Conservation (phyloP, 2,329 filamentous ascomycete genomes). For the Macroventuria anomochaeta region DNA sequence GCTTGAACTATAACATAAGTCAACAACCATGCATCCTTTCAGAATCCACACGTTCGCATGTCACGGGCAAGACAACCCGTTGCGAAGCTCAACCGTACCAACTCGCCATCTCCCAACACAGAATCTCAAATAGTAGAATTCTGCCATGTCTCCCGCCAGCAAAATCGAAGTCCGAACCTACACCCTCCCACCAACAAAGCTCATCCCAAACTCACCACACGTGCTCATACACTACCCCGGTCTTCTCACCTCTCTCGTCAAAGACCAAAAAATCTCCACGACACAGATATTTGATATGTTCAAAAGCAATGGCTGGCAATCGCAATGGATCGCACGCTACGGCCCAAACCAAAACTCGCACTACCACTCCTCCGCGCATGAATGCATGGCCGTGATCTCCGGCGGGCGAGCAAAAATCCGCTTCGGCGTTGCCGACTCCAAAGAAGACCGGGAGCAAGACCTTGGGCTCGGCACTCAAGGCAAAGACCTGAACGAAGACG, state of each 20-base stretch:
- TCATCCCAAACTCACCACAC: conserved; percentile 52
- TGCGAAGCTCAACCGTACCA: too few species aligned
- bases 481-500: conserved; percentile 49
- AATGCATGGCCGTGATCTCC: conserved; percentile 64
- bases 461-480: conserved; percentile 28
- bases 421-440: conserved; percentile 60
- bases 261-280: conserved; percentile 31
- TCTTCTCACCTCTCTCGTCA: conserved; percentile 44
- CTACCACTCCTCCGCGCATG: conserved; percentile 64
- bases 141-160: neutral
- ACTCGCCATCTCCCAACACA: too few species aligned
- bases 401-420: conserved; percentile 60
- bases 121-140: neutral
- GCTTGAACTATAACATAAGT: neutral
- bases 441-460: conserved; percentile 16
- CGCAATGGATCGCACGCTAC: conserved; percentile 65
- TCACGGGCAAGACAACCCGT: too few species aligned
- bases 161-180: conserved; percentile 27
- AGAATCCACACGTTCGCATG: too few species aligned
- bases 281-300: conserved; percentile 55
- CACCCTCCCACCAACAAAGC: conserved; percentile 30
- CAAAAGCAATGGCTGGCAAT: conserved; percentile 58
- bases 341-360: conserved; percentile 62
- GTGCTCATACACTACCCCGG: conserved; percentile 62
- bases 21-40: neutral